A percentile compares a stretch with the other conserved stretches of the same genome.
Evolutionary conservation across 2,329 filamentous ascomycete genomes (phyloP).

Genomic region (Fusarium robinianum): DNA sequence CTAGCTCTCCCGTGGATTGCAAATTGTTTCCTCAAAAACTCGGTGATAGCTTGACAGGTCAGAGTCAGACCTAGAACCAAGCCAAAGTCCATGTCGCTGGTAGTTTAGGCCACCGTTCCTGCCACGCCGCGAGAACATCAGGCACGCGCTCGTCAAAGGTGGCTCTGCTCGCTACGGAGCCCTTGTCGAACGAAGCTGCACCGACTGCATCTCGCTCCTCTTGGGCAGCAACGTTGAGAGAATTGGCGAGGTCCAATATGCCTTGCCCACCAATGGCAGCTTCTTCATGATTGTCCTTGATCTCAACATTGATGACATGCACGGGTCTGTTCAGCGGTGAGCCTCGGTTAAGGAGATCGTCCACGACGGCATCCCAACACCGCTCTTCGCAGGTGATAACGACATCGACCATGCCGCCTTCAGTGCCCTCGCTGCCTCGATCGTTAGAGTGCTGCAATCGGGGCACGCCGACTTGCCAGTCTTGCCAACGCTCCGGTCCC

Average conservation of each 20-base stretch:
- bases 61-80: constrained; percentile 73
- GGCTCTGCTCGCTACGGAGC: constrained; percentile 66
- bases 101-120: constrained; percentile 89
- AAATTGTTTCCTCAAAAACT: too few species aligned
- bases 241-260: constrained; percentile 88
- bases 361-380: constrained; percentile 97
- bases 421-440: constrained; percentile 77
- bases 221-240: constrained; percentile 76
- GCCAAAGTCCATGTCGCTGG: constrained; percentile 93
- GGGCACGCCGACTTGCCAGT: constrained; percentile 89
- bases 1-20: too few species aligned
- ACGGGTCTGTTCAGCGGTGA: constrained; percentile 88
- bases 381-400: constrained; percentile 98
- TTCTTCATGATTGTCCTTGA: constrained; percentile 98
- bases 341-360: constrained; percentile 86
- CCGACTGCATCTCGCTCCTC: constrained; percentile 75
- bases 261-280: constrained; percentile 87
- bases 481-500: constrained; percentile 96
- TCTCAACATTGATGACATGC: constrained; percentile 98
- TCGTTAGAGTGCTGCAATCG: constrained; percentile 76
- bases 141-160: constrained; percentile 93
- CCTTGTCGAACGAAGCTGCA: constrained; percentile 69
- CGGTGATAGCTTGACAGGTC: too few species aligned
- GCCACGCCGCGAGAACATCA: constrained; percentile 89
- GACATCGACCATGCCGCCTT: constrained; percentile 87